Base-by-base conservation (phyloP, 2,329 filamentous ascomycete genomes). In the Boeremia lycopersici region DNA sequence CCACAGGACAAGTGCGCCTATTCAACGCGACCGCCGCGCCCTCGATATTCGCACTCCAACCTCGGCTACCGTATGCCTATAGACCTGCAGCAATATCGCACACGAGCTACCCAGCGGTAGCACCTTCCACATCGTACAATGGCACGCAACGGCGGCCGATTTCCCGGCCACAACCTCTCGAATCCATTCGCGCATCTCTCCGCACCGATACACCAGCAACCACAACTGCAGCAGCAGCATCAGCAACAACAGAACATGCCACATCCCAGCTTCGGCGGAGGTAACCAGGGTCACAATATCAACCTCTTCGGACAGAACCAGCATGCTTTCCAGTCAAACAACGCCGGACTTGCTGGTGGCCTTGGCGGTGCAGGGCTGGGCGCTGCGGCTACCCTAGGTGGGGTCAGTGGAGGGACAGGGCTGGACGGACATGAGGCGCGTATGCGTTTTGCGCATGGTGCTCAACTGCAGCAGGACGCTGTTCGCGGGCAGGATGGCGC, bases 401-500 rank as follows among this genome's bases (percentile, higher is more conserved):
- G 81, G 78, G 61, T 79, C 77, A 60, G 73, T 72, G 55, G 78
- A 67, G 71, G 77, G 56, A 89, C 89, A 17, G 91, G 91, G 1
- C 84, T 96, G 46, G 91, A 88, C 29, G 93, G 91, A 74, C 91
- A 96, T 74, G 91, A 90, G 60, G 91, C 91, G 56, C 87, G 93
- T 69, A 90, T 95, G 83, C 88, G 91, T 6, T 97, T 97, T 73
- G 85, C 89, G 54, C 88, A 93, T 71, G 89, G 87, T 74, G 89
- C 79, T 26, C 78, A 79, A 36, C 73, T 82, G 62, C 80, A 83
- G 59, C 78, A 82, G 60, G 76, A 80, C 44, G 73, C 75, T 10
- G 76, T 74, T 29, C 79, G 85, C 55, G 84, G 82, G 57, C 79
- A 83, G 49, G 79, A 84, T 28, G 71, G 83, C 75, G 64, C 77